Conservation (phyloP, 1,139 yeast species). For the Pichia inconspicua region DNA sequence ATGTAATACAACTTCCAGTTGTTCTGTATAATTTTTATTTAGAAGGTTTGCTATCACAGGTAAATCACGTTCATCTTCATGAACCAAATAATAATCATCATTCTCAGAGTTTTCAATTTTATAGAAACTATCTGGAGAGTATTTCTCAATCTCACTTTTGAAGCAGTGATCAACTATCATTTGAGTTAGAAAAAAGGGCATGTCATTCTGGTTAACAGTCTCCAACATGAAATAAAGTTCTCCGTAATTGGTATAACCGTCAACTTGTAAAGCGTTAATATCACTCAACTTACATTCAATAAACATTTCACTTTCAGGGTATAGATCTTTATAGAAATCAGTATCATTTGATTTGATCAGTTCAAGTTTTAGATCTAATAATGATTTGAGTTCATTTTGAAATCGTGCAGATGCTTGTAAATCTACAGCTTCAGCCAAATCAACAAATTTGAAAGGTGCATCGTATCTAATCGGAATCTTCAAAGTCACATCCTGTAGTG, state of each 20-base stretch:
- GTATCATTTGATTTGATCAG: slow-evolving; percentile 10
- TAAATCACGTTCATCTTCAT: slow-evolving; percentile 10
- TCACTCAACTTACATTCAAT: slow-evolving; percentile 29
- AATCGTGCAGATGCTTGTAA: slow-evolving; percentile 32
- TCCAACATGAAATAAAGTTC: slow-evolving; percentile 40
- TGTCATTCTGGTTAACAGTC: slow-evolving; percentile 45
- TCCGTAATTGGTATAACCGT: slow-evolving; percentile 36
- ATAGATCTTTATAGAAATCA: slow-evolving; percentile 4
- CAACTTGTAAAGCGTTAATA: slow-evolving; percentile 34
- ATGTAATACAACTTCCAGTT: slow-evolving; percentile 41
- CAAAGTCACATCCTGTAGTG: slow-evolving; percentile 23
- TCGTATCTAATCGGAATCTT: slow-evolving; percentile 28
- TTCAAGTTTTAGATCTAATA: slow-evolving; percentile 15
- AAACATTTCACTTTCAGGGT: slow-evolving; percentile 21
- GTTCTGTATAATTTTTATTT: background rate
- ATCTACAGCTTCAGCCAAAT: slow-evolving; percentile 37
- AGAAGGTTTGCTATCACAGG: background rate
- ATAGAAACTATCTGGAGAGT: slow-evolving; percentile 16
- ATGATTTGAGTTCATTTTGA: slow-evolving; percentile 11
- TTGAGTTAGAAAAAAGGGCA: slow-evolving; percentile 56
- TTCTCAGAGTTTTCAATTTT: background rate
- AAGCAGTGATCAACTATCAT: slow-evolving; percentile 49
- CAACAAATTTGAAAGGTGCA: slow-evolving; percentile 39
- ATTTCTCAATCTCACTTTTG: slow-evolving; percentile 35
- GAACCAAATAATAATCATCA: slow-evolving; percentile 2